Base-by-base conservation (phyloP, 116 monocot species). In the Dioscorea cayenensis region DNA sequence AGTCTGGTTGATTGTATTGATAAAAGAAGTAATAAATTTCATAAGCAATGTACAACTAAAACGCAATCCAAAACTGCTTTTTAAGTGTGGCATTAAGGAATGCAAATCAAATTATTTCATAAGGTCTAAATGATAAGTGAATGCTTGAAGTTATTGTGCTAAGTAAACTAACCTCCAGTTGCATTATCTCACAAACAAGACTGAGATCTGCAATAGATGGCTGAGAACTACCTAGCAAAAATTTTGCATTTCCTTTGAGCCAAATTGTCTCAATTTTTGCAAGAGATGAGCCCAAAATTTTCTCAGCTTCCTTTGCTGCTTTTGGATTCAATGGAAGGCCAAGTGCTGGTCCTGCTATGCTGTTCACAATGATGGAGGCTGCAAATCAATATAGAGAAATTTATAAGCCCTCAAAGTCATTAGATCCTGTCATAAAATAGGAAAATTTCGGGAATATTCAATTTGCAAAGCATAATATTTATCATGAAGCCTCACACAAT, bases 131-230 rank as follows among this genome's bases (percentile, higher is more conserved):
- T n/a, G n/a, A n/a, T n/a, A n/a, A n/a, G n/a, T n/a, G n/a, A n/a
- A n/a, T 21, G 59, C 59, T 59, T 59, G 16, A 6, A 2, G 17
- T 21, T 62, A 23, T 62, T 27, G 20, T 27, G 23, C 1, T 62
- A 38, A 25, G 11, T 65, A 64, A 62, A 69, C 73, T 79, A 81
- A 97, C 99, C 85, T 91, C 87, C 73, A 94, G 73, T 70, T 99
- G 99, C 91, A 87, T 91, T 25, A 99, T 81, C 80, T 99, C 94
- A 81, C 94, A 99, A 16, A 84, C 99, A 78, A 99, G 89, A 72
- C 91, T 89, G 65, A 99, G 86, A 80, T 99, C 99, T 35, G 99
- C 99, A 71, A 99, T 99, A 36, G 99, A 94, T 84, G 94, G 99
- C 73, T 71, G 79, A 68, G 35, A 69, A 66, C 80, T 91, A 37